phyloP scores from a whole-genome alignment of 2,329 filamentous ascomycete genomes.

The Orbilia oligospora region DNA sequence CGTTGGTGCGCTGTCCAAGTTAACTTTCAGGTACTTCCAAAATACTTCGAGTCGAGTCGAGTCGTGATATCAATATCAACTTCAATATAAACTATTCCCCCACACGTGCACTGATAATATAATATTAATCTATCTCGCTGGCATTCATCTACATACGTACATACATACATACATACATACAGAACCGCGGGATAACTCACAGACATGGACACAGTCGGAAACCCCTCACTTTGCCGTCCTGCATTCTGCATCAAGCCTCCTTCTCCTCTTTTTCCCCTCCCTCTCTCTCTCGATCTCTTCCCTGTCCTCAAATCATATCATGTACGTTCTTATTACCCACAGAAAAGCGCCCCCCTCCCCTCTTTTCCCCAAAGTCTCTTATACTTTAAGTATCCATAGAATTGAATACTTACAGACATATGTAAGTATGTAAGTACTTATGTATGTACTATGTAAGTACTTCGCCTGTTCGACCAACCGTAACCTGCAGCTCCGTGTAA shows the following conservation, averaged over 20 bases:
- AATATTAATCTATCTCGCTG: not conserved
- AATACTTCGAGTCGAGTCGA: not conserved
- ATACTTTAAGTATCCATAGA: no score
- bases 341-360: not conserved
- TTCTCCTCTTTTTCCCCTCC: not conserved
- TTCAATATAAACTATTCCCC: no score
- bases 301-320: no score
- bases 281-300: not conserved
- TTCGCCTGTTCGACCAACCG: constrained; percentile 25
- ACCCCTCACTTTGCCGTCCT: constrained; percentile 32
- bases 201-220: constrained; percentile 17
- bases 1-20: no score
- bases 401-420: no score
- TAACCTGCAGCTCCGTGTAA: constrained; percentile 56
- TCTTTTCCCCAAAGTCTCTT: not conserved
- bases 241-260: constrained; percentile 7
- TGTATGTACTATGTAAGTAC: not conserved
- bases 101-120: no score
- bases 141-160: no score
- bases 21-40: not conserved
- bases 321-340: no score
- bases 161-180: no score
- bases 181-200: not conserved
- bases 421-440: not conserved
- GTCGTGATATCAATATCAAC: no score